Evolutionary conservation across 805 yeast genomes (phyloP).

Genomic region (Yarrowia divulgata): DNA sequence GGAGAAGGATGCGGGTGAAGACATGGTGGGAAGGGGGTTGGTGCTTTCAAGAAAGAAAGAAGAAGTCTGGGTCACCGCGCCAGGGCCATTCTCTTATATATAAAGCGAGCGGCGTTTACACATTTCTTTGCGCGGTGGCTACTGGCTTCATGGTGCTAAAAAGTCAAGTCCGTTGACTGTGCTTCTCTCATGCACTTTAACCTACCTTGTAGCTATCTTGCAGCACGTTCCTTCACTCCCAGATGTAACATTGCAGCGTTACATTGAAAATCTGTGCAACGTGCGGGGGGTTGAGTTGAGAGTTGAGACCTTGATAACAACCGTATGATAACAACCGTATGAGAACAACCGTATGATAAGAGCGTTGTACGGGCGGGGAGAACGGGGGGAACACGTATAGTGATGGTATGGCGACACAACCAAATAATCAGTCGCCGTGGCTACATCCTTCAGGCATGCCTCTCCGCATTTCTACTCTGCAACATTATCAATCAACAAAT

Average conservation of each 20-base stretch:
- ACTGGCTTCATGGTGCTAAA: background rate
- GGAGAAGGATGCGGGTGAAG: slow-evolving; percentile 22
- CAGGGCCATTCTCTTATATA: slow-evolving; percentile 9
- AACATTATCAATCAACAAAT: background rate
- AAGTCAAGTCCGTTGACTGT: background rate
- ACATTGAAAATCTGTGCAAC: slow-evolving; percentile 15
- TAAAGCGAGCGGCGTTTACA: background rate
- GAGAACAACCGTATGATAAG: slow-evolving; percentile 2
- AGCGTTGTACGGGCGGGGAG: too few species aligned
- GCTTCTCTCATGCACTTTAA: slow-evolving; percentile 1
- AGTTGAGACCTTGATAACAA: background rate
- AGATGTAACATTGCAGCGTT: slow-evolving; percentile 21
- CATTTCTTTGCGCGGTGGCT: background rate
- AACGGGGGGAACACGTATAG: too few species aligned
- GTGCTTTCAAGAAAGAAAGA: background rate
- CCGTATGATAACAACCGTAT: background rate
- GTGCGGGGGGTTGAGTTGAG: background rate
- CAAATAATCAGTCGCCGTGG: too few species aligned
- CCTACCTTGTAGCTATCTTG: slow-evolving; percentile 4
- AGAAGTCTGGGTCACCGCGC: background rate
- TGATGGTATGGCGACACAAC: too few species aligned
- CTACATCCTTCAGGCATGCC: too few species aligned
- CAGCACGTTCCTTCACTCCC: background rate
- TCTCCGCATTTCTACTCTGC: too few species aligned
- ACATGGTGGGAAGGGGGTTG: background rate